These are phyloP conservation scores for Luvunga scandens DNA, from an alignment of 345 rosid genomes.

Conservation along the genomic window DNA sequence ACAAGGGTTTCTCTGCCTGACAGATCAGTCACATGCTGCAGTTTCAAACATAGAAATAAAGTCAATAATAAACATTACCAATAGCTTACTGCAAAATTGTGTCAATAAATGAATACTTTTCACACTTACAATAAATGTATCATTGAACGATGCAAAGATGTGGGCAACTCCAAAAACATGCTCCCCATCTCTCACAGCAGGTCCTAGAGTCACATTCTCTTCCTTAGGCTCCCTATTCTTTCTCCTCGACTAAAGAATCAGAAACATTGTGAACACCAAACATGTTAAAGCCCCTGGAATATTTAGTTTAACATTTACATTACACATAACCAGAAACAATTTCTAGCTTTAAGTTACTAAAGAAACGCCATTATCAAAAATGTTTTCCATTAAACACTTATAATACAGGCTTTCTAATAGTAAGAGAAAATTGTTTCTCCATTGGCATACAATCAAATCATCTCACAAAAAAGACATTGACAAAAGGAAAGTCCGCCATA, in stretches of 20 bases:
- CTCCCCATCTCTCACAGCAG: constrained; percentile 38
- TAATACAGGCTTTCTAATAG: too few species aligned
- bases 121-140: constrained; percentile 44
- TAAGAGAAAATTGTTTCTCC: background rate
- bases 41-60: background rate
- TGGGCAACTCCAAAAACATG: constrained; percentile 45
- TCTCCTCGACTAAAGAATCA: constrained; percentile 30
- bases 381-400: background rate
- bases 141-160: constrained; percentile 47
- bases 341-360: background rate
- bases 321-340: background rate
- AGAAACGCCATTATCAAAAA: background rate
- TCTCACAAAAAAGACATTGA: background rate
- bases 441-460: background rate
- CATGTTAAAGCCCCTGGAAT: background rate
- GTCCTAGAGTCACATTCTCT: constrained; percentile 40
- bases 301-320: background rate
- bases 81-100: background rate
- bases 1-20: constrained; percentile 52
- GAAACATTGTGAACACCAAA: background rate
- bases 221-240: constrained; percentile 45
- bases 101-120: too few species aligned
- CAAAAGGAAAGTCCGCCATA: background rate
- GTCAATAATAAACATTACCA: background rate
- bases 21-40: constrained; percentile 51